A percentile compares a stretch with the other conserved stretches of the same genome.
These are phyloP conservation scores for Microstegium vimineum DNA, from an alignment of 176 grass and related monocot species.

Conservation along the genomic window DNA sequence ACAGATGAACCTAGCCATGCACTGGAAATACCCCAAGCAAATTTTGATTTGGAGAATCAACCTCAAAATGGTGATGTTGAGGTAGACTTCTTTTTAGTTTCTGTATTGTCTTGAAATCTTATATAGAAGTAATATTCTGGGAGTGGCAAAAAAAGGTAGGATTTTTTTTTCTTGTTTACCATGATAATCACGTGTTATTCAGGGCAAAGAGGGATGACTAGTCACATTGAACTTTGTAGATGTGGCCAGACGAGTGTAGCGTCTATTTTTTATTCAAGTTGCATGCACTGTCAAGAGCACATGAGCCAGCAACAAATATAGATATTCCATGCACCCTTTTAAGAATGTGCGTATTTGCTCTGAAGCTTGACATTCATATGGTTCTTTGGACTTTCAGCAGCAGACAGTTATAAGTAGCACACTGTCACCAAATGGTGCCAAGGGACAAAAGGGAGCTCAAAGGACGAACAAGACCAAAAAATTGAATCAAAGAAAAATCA, in stretches of 20 bases:
- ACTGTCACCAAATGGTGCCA: constrained; percentile 20
- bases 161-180: background rate
- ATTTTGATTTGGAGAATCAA: constrained; percentile 29
- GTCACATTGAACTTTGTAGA: constrained; percentile 14
- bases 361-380: constrained; percentile 10
- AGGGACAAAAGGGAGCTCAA: constrained; percentile 32
- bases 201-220: background rate
- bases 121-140: constrained; percentile 16
- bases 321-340: too few species aligned
- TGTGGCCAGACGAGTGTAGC: background rate
- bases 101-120: constrained; percentile 5
- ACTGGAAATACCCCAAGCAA: constrained; percentile 18
- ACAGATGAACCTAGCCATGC: constrained; percentile 30
- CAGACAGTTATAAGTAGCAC: constrained; percentile 22
- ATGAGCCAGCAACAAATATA: background rate
- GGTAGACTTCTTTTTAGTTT: constrained; percentile 37
- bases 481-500: constrained; percentile 42
- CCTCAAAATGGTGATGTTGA: constrained; percentile 30
- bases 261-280: background rate
- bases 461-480: constrained; percentile 42
- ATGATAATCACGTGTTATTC: constrained; percentile 15
- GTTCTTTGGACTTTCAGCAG: constrained; percentile 35
- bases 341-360: background rate
- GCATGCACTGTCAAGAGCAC: background rate
- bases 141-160: background rate